Percentiles rank a stretch among this genome's conserved stretches.
These are phyloP conservation scores for Thymus mandschuricus DNA, from an alignment of 257 asterid genomes.

Conservation along the genomic window DNA sequence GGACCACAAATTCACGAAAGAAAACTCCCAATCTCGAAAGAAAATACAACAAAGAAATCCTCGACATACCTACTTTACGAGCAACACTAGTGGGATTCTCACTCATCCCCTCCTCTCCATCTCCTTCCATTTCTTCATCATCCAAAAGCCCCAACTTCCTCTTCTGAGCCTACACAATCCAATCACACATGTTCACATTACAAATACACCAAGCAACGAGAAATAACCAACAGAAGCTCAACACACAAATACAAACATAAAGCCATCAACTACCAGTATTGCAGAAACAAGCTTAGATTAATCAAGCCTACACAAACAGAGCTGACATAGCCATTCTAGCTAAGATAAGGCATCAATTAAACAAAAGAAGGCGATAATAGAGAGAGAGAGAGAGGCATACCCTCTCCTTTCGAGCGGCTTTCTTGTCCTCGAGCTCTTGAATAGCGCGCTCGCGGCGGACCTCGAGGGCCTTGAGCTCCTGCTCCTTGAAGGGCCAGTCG, in stretches of 20 bases:
- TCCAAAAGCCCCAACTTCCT: conserved; percentile 83
- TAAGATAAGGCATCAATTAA: neutral
- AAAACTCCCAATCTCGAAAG: neutral
- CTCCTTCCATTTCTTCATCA: conserved; percentile 54
- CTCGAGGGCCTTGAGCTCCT: conserved; percentile 92
- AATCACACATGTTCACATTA: neutral
- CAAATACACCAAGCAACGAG: conserved; percentile 19
- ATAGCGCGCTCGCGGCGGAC: conserved; percentile 71
- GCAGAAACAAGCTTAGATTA: neutral
- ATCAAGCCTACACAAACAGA: neutral
- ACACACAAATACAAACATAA: neutral
- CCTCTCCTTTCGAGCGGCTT: conserved; percentile 96
- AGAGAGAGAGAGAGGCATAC: conserved; percentile 35
- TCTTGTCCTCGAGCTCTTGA: conserved; percentile 79
- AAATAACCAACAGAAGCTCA: neutral
- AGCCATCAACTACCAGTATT: neutral
- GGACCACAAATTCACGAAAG: neutral
- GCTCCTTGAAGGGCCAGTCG: conserved; percentile 95
- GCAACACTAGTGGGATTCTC: conserved; percentile 37
- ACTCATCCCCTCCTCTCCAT: conserved; percentile 40
- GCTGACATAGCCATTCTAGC: neutral
- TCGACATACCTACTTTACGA: conserved; percentile 57
- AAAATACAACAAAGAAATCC: neutral
- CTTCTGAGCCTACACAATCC: conserved; percentile 55
- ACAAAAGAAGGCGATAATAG: neutral